Evolutionary conservation across 805 yeast species (phyloP), one percentile per base, ranked within the genome.

Genomic region (Wickerhamomyces tratensis): DNA sequence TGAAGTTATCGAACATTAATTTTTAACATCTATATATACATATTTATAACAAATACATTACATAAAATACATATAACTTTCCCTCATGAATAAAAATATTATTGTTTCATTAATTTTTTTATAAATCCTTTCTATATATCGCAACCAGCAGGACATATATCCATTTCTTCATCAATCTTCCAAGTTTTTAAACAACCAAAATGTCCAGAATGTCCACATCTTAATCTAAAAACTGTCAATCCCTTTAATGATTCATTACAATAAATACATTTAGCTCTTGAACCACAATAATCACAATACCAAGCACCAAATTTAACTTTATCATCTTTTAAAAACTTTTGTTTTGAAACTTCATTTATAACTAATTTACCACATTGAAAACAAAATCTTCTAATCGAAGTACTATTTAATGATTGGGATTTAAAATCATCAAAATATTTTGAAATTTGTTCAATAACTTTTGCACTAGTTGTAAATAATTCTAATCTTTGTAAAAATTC

Each of bases 161-260:
- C 54, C 67, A 82, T 79, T 13, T 65, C 68, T 35, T 75, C 80
- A 2, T 72, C 78, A 20, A 79, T 57, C 53, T 85, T 79, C 97
- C 97, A 91, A 34, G 73, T 70, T 45, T 71, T 69, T 53, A 87
- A 65, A 65, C 98, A 91, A 4, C 79, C 80, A 54, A 77, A 77
- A 62, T 91, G 98, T 1, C 91, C 88, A 43, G 79, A 69, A 60
- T 91, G 98, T 0, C 96, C 97, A 65, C 98, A 91, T 26, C 67
- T 72, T 40, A 83, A 58, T 46, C 68, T 63, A 46, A 65, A 72
- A 13, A 84, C 74, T 13, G 80, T 71, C 43, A 84, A 66, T 1
- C 94, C 94, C 49, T 74, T 76, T 52, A 89, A 68, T 1, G 95
- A 86, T 54, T 75, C 82, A 47, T 81, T 72, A 59, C 97, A 89